A percentile compares a stretch with the other conserved stretches of the same genome.
phyloP scores from a whole-genome alignment of 139 green algal genomes.

The Coelastrella sp. region DNA sequence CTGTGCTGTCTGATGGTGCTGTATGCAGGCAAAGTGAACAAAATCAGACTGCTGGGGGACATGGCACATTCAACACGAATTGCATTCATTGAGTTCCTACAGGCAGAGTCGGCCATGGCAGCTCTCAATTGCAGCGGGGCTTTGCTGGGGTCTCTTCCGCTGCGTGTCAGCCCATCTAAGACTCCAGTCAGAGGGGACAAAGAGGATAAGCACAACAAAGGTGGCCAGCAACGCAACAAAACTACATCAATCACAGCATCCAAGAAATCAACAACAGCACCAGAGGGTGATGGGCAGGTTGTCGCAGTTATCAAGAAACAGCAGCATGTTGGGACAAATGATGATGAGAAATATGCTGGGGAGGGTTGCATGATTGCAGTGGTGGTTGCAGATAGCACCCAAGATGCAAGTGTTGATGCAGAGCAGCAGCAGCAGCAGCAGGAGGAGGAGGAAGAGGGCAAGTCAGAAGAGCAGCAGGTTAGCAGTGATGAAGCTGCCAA shows the following conservation, averaged over 20 bases:
- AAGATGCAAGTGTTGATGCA: too few species aligned
- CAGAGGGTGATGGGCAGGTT: not conserved
- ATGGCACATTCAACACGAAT: slow-evolving; percentile 92
- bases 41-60: slow-evolving; percentile 92
- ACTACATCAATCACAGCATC: not conserved
- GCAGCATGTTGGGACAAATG: too few species aligned
- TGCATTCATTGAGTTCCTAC: slow-evolving; percentile 95
- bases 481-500: not conserved
- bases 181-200: slow-evolving; percentile 78
- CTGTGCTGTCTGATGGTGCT: not conserved
- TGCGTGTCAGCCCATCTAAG: slow-evolving; percentile 90
- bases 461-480: not conserved
- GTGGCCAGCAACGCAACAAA: not conserved
- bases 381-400: too few species aligned
- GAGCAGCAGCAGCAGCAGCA: not conserved
- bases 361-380: too few species aligned
- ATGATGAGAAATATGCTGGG: too few species aligned
- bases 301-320: too few species aligned
- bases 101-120: slow-evolving; percentile 80
- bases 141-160: slow-evolving; percentile 83
- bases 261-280: not conserved
- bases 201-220: not conserved
- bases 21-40: slow-evolving; percentile 76
- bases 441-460: not conserved
- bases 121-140: slow-evolving; percentile 94